A percentile compares a stretch with the other conserved stretches of the same genome.
Evolutionary conservation across 208 protist species (phyloP).

Genomic region (Leishmania arabica): DNA sequence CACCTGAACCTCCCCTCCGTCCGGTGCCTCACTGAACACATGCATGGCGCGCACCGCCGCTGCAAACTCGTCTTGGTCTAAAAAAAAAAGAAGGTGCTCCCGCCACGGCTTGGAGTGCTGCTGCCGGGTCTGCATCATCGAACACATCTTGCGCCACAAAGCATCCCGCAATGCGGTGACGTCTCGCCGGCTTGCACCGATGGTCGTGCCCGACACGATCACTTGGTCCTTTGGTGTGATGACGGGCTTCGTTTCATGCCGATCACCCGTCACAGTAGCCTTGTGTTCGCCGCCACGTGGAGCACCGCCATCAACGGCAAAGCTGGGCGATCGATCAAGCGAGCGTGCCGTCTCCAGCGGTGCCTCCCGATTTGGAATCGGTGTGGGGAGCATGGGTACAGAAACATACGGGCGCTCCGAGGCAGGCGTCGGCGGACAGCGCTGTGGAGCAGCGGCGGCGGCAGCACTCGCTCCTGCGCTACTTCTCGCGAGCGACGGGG

Average conservation of each 20-base stretch:
- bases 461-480: not conserved
- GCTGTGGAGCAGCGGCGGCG: conserved; percentile 5
- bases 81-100: conserved; percentile 55
- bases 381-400: conserved; percentile 34
- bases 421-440: conserved; percentile 24
- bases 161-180: not conserved
- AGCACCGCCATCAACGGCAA: conserved; percentile 10
- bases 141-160: conserved; percentile 36
- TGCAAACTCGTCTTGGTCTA: conserved; percentile 38
- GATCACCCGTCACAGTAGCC: not conserved
- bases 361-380: conserved; percentile 11
- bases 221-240: conserved; percentile 22
- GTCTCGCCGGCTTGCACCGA: not conserved
- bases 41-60: conserved; percentile 26
- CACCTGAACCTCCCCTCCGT: conserved; percentile 34
- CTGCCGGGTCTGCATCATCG: conserved; percentile 24
- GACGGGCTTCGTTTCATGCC: not conserved
- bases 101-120: conserved; percentile 15
- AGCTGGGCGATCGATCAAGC: conserved; percentile 23
- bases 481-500: not conserved
- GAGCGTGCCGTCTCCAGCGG: conserved; percentile 21
- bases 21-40: conserved; percentile 28
- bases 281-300: not conserved
- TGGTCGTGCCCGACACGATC: conserved; percentile 2
- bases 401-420: conserved; percentile 26